Evolutionary conservation across 2,329 filamentous ascomycete genomes (phyloP), one percentile per base, ranked within the genome.

Genomic region (Aspergillus aculeatus): DNA sequence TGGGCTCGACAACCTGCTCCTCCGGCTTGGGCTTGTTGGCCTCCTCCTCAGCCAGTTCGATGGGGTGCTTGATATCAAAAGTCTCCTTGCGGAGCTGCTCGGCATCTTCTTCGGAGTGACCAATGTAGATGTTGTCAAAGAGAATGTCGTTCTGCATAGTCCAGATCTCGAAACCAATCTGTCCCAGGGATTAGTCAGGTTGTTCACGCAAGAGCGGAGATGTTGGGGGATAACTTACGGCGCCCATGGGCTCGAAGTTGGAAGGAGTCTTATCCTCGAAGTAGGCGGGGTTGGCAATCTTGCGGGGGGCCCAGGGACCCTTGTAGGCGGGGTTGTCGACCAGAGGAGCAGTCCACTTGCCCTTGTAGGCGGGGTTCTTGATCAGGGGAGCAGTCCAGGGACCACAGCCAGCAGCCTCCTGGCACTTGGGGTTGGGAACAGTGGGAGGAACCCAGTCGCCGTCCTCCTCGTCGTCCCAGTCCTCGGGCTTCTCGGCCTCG

Each of bases 101-200:
- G 64, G 95, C 95, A 69, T 99, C 95, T 74, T 92, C 92, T 69
- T 95, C 78, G 21, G 94, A 98, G 87, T 99, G 95, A 65, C 95
- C 95, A 77, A 99, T 92, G 86, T 98, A 99, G 84, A 99, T 96
- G 88, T 99, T 99, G 87, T 98, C 92, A 73, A 99, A 98, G 72
- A 97, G 89, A 71, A 99, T 98, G 75, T 97, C 90, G 78, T 88
- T 96, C 82, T 97, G 94, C 95, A 99, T 99, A 72, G 95, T 98
- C 95, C 95, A 99, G 82, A 99, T 94, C 81, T 99, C 95, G 74
- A 98, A 98, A 71, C 95, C 95, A 81, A 98, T 93, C 90, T 92
- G 73, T 50, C 58, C 32, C 9, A 29, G 24, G 38, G 21, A 32
- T 64, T 60, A 62, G 56, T 56, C 47, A 47, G 5, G 11, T 4